Conservation (phyloP, 139 green algal species). For the Chlorella sp. region DNA sequence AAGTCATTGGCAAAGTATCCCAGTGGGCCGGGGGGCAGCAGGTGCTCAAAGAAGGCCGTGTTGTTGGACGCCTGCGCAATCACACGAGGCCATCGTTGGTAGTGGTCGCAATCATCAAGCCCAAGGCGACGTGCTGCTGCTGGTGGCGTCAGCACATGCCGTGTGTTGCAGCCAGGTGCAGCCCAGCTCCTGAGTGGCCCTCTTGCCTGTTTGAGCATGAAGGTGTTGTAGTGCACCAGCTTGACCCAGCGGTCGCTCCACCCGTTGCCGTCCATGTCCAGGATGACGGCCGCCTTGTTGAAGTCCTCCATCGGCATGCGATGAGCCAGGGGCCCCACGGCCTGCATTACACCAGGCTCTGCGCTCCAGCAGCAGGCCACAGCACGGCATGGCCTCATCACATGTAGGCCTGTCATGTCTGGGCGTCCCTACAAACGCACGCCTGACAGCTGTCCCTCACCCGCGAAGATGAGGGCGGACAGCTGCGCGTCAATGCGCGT, state of each 20-base stretch:
- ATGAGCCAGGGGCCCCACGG: background rate
- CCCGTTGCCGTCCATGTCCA: conserved; percentile 36
- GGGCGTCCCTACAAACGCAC: too few species aligned
- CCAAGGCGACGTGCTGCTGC: too few species aligned
- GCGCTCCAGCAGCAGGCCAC: too few species aligned
- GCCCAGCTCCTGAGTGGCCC: too few species aligned
- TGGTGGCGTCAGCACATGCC: too few species aligned
- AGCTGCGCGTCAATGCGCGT: background rate
- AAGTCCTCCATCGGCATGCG: background rate
- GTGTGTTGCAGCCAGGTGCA: too few species aligned
- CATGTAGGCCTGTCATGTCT: too few species aligned
- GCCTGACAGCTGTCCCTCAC: too few species aligned
- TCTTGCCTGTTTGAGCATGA: conserved; percentile 30
- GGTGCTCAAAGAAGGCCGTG: background rate
- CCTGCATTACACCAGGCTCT: too few species aligned
- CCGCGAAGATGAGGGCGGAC: background rate
- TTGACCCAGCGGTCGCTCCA: conserved; percentile 34
- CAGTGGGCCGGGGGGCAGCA: background rate
- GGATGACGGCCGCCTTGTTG: background rate
- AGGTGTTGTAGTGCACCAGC: conserved; percentile 35
- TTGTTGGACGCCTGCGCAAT: background rate
- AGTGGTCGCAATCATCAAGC: too few species aligned
- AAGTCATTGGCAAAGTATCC: background rate
- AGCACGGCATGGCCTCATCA: too few species aligned
- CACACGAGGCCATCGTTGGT: too few species aligned